These are phyloP conservation scores for Phytopythium helicoides DNA, from an alignment of 352 stramenopile genomes.

Conservation along the genomic window DNA sequence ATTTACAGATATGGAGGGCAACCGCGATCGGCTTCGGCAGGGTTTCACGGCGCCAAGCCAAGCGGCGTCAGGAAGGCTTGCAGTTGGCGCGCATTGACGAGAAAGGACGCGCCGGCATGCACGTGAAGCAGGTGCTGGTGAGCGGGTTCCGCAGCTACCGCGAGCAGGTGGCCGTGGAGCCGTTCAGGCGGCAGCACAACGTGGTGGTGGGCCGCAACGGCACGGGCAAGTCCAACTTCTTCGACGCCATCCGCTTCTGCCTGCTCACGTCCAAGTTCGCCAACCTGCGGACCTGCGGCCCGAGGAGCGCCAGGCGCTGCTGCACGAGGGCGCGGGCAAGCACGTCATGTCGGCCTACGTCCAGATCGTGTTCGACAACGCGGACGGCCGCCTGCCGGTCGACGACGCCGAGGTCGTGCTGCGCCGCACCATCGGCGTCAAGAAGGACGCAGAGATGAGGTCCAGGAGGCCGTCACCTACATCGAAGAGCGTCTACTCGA, in stretches of 20 bases:
- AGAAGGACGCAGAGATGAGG: constrained; percentile 99
- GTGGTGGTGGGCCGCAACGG: constrained; percentile 98
- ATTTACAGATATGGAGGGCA: background rate
- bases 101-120: constrained; percentile 61
- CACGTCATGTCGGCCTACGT: constrained; percentile 98
- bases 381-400: constrained; percentile 93
- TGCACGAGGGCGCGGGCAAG: constrained; percentile 95
- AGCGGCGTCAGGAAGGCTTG: background rate
- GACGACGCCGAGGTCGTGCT: constrained; percentile 94
- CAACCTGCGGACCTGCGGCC: constrained; percentile 90
- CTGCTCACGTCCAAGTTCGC: constrained; percentile 92
- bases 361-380: constrained; percentile 99
- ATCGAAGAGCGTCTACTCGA: constrained; percentile 94
- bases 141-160: constrained; percentile 95
- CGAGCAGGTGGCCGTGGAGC: constrained; percentile 86
- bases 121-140: constrained; percentile 97
- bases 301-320: constrained; percentile 91
- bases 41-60: background rate
- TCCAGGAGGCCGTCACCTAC: constrained; percentile 94
- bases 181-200: constrained; percentile 95
- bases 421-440: constrained; percentile 97
- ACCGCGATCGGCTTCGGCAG: background rate
- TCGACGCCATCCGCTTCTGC: constrained; percentile 99
- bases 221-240: constrained; percentile 98
- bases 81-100: background rate